Evolutionary conservation across 768 basidiomycete genomes (phyloP), one percentile per base, ranked within the genome.

Genomic region (Termitomyces titanicus): DNA sequence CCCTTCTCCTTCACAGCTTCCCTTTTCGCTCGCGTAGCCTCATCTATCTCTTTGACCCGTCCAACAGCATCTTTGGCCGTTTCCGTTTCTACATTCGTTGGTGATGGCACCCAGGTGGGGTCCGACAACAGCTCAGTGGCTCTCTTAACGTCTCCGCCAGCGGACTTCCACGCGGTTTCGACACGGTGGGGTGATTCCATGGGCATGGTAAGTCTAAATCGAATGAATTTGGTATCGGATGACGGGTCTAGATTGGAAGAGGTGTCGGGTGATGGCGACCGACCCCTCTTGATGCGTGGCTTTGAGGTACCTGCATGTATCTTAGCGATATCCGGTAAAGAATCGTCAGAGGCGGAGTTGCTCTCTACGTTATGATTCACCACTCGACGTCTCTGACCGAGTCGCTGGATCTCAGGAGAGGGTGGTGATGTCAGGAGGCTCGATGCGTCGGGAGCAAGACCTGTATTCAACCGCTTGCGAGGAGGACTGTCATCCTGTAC

Each of bases 281-380:
- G 75, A 47, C 77, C 77, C 43, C 81, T 82, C 47, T 80, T 72
- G 59, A 87, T 74, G 40, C 85, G 83, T n/a, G 82, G 67, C 55
- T 73, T 78, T 7, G 76, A 76, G 20, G 81, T 65, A 33, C 75
- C 73, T 35, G 74, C 77, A 34, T 76, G 64, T 15, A 77, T 65
- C 38, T 71, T 65, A 20, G 68, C 64, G 24, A 74, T 61, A 53
- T 84, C 84, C 6, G 81, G 75, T 60, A 85, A 68, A 15, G 84
- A 86, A 49, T 91, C 88, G 25, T 90, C 89, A 25, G 86, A 88
- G 1, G 87, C 86, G 6, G 86, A 86, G 49, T 76, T 65, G 6
- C 72, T 63, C 47, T 79, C 78, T 27, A 70, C 44, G 58, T 67
- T 70, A 53, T 67, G 67, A 38, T 71, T 70, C 18, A 64, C 61